Conservation (phyloP, 371 early-diverging fungal genomes). For the Mucor circinelloides region DNA sequence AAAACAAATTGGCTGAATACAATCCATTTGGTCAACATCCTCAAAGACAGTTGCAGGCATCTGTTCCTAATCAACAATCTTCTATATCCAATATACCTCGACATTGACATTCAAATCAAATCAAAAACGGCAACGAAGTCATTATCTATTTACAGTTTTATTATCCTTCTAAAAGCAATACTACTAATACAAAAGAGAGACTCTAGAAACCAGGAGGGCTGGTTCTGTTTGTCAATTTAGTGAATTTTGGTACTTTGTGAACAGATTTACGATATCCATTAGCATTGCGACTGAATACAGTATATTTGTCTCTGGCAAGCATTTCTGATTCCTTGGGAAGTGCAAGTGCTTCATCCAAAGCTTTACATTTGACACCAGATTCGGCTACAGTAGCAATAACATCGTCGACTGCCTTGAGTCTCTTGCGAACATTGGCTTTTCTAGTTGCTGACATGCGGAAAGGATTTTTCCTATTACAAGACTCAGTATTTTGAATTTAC, state of each 20-base stretch:
- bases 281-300: constrained; percentile 82
- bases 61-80: too few species aligned
- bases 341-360: constrained; percentile 75
- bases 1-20: too few species aligned
- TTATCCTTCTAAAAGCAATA: background rate
- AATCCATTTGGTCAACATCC: too few species aligned
- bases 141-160: constrained; percentile 5
- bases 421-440: constrained; percentile 93
- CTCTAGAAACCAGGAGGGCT: constrained; percentile 77
- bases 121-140: background rate
- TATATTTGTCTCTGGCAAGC: constrained; percentile 91
- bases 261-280: constrained; percentile 90
- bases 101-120: too few species aligned
- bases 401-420: constrained; percentile 88
- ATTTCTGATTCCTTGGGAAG: constrained; percentile 86
- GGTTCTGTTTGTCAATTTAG: constrained; percentile 84
- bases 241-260: constrained; percentile 95
- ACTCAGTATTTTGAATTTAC: background rate
- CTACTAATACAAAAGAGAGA: background rate
- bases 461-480: constrained; percentile 64
- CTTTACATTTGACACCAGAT: constrained; percentile 89
- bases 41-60: too few species aligned
- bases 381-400: constrained; percentile 82
- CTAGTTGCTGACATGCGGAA: constrained; percentile 88
- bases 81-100: too few species aligned